phyloP scores from a whole-genome alignment of 176 grass and related monocot species.

The Carex pumila region DNA sequence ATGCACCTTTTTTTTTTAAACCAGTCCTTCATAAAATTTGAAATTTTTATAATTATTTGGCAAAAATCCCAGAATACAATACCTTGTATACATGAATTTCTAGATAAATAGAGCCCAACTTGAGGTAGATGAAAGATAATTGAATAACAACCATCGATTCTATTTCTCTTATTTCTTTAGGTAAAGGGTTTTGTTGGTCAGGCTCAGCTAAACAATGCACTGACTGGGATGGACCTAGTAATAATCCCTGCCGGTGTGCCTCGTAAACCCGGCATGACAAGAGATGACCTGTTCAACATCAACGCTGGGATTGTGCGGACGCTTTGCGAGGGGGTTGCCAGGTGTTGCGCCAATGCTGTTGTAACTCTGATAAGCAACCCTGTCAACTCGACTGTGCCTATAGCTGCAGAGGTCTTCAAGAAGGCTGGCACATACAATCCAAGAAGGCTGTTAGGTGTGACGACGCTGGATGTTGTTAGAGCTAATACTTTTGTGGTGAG shows the following conservation, averaged over 20 bases:
- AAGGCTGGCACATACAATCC: constrained; percentile 75
- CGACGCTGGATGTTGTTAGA: constrained; percentile 86
- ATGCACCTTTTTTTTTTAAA: not conserved
- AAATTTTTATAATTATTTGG: not conserved
- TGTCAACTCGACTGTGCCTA: constrained; percentile 84
- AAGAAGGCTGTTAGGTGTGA: constrained; percentile 70
- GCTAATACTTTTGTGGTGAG: constrained; percentile 96
- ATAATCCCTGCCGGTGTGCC: constrained; percentile 87
- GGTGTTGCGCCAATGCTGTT: constrained; percentile 70
- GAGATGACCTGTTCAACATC: constrained; percentile 96
- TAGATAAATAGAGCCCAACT: not conserved
- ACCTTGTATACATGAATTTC: not conserved
- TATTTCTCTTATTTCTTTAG: constrained; percentile 30
- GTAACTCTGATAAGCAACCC: constrained; percentile 95
- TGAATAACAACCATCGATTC: not conserved
- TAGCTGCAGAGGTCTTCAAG: constrained; percentile 90
- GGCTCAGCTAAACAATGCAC: constrained; percentile 62
- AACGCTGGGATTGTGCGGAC: constrained; percentile 80
- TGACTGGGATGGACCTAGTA: constrained; percentile 86
- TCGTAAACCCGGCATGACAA: constrained; percentile 88
- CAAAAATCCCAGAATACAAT: not conserved
- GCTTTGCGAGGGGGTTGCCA: constrained; percentile 76
- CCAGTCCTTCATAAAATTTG: not conserved
- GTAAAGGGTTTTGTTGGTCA: constrained; percentile 82
- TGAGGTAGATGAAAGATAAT: not conserved